Conservation (phyloP, 495 filamentous ascomycete species). For the Neurospora sp. region DNA sequence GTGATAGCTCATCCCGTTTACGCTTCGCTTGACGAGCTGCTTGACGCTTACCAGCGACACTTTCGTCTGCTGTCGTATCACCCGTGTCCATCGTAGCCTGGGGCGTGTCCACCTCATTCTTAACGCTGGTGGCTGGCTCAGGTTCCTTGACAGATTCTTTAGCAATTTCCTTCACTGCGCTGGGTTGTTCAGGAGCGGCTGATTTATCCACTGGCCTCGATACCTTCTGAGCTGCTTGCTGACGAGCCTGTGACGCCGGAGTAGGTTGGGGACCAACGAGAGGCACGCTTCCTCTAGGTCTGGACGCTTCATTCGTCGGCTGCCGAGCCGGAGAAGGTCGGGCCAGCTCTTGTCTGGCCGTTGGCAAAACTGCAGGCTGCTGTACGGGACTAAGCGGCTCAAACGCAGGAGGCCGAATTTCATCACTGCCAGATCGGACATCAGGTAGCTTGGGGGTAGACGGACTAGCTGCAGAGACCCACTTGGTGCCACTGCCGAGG, state of each 20-base stretch:
- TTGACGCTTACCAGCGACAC: constrained; percentile 16
- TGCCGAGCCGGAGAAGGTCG: background rate
- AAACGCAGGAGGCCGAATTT: constrained; percentile 28
- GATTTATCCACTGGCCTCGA: constrained; percentile 1
- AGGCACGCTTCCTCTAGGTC: background rate
- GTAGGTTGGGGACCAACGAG: constrained; percentile 4
- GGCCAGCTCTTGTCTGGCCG: background rate
- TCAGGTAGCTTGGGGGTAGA: constrained; percentile 31
- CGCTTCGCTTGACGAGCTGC: constrained; percentile 26
- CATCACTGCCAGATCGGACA: constrained; percentile 17
- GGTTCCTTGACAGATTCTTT: constrained; percentile 6
- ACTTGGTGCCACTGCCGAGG: constrained; percentile 37
- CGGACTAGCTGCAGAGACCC: constrained; percentile 33
- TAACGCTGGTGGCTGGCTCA: constrained; percentile 37
- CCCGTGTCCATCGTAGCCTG: constrained; percentile 38
- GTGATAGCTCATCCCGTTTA: constrained; percentile 36
- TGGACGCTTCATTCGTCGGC: background rate
- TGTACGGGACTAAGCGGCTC: constrained; percentile 38
- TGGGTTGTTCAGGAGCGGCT: background rate
- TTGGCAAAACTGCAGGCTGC: background rate
- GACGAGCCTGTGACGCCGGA: constrained; percentile 19
- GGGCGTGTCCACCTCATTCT: constrained; percentile 59
- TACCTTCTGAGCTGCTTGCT: constrained; percentile 10
- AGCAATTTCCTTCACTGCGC: background rate
- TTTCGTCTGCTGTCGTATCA: constrained; percentile 42